A percentile compares a stretch with the other conserved stretches of the same genome.
These are phyloP conservation scores for Rachicladosporium sp. DNA, from an alignment of 2,329 filamentous ascomycete species.

Conservation along the genomic window DNA sequence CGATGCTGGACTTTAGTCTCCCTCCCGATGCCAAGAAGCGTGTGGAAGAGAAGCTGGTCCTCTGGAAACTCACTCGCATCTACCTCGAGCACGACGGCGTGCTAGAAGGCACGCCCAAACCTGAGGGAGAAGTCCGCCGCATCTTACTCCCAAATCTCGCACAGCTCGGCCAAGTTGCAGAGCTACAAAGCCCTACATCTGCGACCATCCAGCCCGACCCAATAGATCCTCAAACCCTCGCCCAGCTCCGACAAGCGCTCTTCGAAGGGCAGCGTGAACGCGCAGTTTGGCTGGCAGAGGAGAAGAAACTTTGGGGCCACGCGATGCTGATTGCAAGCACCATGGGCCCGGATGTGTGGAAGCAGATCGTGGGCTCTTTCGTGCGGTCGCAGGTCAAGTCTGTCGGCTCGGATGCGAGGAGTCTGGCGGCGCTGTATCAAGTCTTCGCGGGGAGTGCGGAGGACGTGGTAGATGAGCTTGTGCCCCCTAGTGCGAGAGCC, in stretches of 20 bases:
- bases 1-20: slow-evolving; percentile 38
- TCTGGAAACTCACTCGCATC: slow-evolving; percentile 77
- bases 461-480: slow-evolving; percentile 89
- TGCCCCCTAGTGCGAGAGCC: slow-evolving; percentile 81
- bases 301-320: slow-evolving; percentile 91
- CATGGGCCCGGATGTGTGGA: slow-evolving; percentile 63
- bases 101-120: slow-evolving; percentile 58
- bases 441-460: slow-evolving; percentile 77
- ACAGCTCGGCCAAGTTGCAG: slow-evolving; percentile 22
- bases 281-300: slow-evolving; percentile 84
- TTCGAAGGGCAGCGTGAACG: slow-evolving; percentile 75
- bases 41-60: slow-evolving; percentile 62
- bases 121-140: slow-evolving; percentile 62
- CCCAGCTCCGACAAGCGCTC: slow-evolving; percentile 60
- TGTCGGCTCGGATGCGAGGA: slow-evolving; percentile 62
- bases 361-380: slow-evolving; percentile 89
- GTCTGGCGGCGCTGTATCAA: slow-evolving; percentile 82
- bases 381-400: slow-evolving; percentile 88
- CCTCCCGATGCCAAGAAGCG: slow-evolving; percentile 54
- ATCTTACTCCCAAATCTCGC: slow-evolving; percentile 53
- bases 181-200: slow-evolving; percentile 23
- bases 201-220: slow-evolving; percentile 42
- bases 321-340: slow-evolving; percentile 84
- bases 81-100: slow-evolving; percentile 78
- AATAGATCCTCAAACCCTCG: slow-evolving; percentile 55